A percentile compares a stretch with the other conserved stretches of the same genome.
phyloP scores from a whole-genome alignment of 192 early-diverging fungal species.

The Rhizophagus prolifer region DNA sequence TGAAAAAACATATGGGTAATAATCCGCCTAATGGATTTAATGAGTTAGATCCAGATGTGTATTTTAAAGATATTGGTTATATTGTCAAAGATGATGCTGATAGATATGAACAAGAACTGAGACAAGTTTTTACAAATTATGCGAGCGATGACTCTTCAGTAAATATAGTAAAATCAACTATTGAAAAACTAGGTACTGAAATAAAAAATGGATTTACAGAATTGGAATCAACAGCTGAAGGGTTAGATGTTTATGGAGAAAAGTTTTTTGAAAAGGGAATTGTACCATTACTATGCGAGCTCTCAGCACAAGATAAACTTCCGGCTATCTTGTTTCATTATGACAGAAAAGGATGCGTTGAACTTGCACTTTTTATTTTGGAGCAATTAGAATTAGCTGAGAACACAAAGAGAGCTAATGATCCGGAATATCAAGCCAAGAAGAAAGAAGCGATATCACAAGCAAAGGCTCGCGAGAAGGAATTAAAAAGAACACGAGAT shows the following conservation, averaged over 20 bases:
- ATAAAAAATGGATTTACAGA: constrained; percentile 15
- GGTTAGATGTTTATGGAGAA: constrained; percentile 29
- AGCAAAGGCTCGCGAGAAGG: constrained; percentile 28
- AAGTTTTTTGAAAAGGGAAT: constrained; percentile 17
- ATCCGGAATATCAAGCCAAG: constrained; percentile 23
- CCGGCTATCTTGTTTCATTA: constrained; percentile 47
- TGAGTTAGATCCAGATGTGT: constrained; percentile 36
- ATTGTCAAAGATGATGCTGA: constrained; percentile 35
- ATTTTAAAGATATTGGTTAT: constrained; percentile 25
- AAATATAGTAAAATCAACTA: background rate
- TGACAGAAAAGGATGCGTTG: constrained; percentile 36
- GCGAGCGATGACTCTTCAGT: background rate
- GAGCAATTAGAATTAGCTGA: constrained; percentile 33
- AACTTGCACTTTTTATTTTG: constrained; percentile 29
- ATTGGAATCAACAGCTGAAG: constrained; percentile 34
- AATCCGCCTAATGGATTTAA: constrained; percentile 3
- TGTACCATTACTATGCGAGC: constrained; percentile 29
- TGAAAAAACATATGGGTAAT: constrained; percentile 18
- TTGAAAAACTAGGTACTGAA: background rate
- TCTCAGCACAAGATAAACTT: constrained; percentile 38
- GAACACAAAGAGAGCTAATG: constrained; percentile 30
- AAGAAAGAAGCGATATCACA: constrained; percentile 34
- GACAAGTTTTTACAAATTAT: constrained; percentile 24
- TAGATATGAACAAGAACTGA: constrained; percentile 36
- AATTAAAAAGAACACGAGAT: background rate